Base-by-base conservation (phyloP, 1,284 basidiomycete genomes). In the Ganoderma leucocontextum region DNA sequence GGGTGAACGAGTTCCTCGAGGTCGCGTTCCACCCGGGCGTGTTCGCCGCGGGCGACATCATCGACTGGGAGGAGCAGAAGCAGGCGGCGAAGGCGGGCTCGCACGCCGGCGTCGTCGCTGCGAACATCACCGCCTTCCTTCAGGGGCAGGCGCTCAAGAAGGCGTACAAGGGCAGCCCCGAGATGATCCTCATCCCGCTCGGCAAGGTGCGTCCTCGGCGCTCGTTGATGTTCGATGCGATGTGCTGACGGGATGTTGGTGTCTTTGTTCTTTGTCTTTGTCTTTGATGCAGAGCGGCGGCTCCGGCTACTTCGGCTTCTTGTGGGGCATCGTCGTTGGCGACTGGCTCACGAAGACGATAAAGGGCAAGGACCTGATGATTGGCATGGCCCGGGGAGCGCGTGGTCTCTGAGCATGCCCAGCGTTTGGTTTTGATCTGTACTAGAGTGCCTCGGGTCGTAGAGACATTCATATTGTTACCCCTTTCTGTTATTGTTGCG, bases 41-140 rank as follows among this genome's bases (percentile, higher is more conserved):
- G 29, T 90, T 89, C 73, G 89, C 88, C 0, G 80, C 79, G 4
- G 90, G 90, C 10, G 90, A 91, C 74, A 82, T 87, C 62, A 84
- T 88, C 63, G 85, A 88, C 36, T 87, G 84, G 84, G 61, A 80
- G 0, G 90, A 91, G 77, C 85, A 88, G 74, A 90, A 91, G 73
- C 87, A 88, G 73, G 80, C 83, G 0, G 81, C 80, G 15, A 91
- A 91, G 75, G 78, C 78, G 0, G 19, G 63, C 2, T 77, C 74
- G 4, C 89, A 91, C 70, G 81, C 81, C 2, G 70, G 73, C 0
- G 77, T 88, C 41, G 80, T 85, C 47, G 79, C 76, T 2, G 75
- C 82, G 39, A 91, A 91, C 69, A 73, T 89, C n/a, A 58, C 84
- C 2, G 79, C 80, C n/a, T 77, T 84, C 70, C 78, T 88, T 55